These are phyloP conservation scores for Globisporangium iwayamae DNA, from an alignment of 352 stramenopile species.

Conservation along the genomic window DNA sequence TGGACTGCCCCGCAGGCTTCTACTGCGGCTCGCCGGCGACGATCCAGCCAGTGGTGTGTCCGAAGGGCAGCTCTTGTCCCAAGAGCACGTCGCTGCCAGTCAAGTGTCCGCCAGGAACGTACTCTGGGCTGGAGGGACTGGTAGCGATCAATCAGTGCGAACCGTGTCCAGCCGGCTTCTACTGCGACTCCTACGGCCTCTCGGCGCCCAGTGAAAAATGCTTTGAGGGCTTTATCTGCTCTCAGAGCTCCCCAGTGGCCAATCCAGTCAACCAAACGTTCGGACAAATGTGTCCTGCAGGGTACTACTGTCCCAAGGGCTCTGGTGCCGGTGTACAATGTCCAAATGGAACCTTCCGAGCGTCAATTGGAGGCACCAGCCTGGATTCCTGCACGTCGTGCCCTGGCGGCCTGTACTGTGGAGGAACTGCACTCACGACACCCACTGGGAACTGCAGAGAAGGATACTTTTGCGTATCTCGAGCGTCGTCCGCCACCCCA, in stretches of 20 bases:
- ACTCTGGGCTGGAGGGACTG: slow-evolving; percentile 56
- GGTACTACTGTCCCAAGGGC: slow-evolving; percentile 70
- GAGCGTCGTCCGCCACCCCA: slow-evolving; percentile 38
- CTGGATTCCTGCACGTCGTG: slow-evolving; percentile 65
- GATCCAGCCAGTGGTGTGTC: slow-evolving; percentile 44
- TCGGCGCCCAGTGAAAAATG: slow-evolving; percentile 46
- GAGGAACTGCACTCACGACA: slow-evolving; percentile 32
- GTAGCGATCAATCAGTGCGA: slow-evolving; percentile 70
- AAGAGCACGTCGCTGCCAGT: slow-evolving; percentile 42
- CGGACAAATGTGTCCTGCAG: slow-evolving; percentile 60
- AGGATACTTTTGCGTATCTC: slow-evolving; percentile 83
- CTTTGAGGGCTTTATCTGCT: slow-evolving; percentile 64
- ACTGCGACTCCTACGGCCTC: slow-evolving; percentile 85
- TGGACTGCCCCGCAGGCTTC: slow-evolving; percentile 66
- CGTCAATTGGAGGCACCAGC: slow-evolving; percentile 40
- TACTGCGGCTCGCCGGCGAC: slow-evolving; percentile 63
- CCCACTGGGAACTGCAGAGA: slow-evolving; percentile 57
- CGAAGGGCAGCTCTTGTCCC: slow-evolving; percentile 68
- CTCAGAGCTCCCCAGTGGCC: slow-evolving; percentile 43
- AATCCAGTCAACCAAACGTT: slow-evolving; percentile 49
- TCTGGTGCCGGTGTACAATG: slow-evolving; percentile 53
- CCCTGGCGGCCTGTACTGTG: slow-evolving; percentile 54
- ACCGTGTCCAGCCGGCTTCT: slow-evolving; percentile 75
- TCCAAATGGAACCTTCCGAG: slow-evolving; percentile 55
- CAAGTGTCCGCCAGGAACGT: slow-evolving; percentile 64